These are phyloP conservation scores for Mucuna pruriens DNA, from an alignment of 306 rosid genomes.

Conservation along the genomic window DNA sequence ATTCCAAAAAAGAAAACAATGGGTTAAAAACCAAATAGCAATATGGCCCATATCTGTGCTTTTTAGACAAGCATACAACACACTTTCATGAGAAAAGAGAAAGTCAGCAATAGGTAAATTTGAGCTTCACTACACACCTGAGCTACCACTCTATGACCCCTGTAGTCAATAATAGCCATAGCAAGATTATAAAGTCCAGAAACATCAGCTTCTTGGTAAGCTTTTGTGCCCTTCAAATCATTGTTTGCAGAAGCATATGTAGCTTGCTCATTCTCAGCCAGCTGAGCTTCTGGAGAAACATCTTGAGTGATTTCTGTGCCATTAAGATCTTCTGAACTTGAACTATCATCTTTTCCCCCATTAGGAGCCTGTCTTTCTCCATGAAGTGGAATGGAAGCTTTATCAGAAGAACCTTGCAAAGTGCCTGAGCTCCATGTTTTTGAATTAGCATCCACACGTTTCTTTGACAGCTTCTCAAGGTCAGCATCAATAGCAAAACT, in stretches of 20 bases:
- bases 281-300: constrained; percentile 62
- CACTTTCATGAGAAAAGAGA: background rate
- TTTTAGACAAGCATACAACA: constrained; percentile 20
- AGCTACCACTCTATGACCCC: constrained; percentile 99
- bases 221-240: constrained; percentile 98
- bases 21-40: background rate
- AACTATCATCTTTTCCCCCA: constrained; percentile 55
- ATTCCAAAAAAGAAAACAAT: background rate
- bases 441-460: constrained; percentile 52
- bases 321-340: constrained; percentile 55
- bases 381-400: constrained; percentile 46
- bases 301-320: constrained; percentile 54
- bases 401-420: constrained; percentile 55
- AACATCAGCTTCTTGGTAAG: constrained; percentile 99
- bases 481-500: constrained; percentile 99
- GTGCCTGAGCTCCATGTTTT: constrained; percentile 47
- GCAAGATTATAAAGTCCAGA: constrained; percentile 94
- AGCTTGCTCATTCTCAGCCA: constrained; percentile 96
- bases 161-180: constrained; percentile 95
- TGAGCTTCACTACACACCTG: constrained; percentile 67
- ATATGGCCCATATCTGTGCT: background rate
- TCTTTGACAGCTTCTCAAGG: constrained; percentile 87
- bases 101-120: background rate
- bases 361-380: constrained; percentile 57
- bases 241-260: constrained; percentile 99